phyloP scores from a whole-genome alignment of 2,329 filamentous ascomycete species.

The Cladophialophora chaetospira region DNA sequence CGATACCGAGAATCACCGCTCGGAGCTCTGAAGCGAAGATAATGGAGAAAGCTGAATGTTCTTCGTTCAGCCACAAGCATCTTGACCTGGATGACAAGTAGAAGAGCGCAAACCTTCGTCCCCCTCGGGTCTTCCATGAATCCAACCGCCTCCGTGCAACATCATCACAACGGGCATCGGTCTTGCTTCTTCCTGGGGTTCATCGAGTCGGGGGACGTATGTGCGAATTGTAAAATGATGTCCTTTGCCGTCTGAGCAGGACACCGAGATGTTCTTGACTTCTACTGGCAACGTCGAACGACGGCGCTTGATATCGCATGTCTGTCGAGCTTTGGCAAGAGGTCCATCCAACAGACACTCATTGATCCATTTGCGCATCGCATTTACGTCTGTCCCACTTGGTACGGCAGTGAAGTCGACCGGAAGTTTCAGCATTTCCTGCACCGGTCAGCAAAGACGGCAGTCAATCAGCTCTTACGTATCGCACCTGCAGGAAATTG shows the following conservation, averaged over 20 bases:
- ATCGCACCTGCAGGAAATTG: constrained; percentile 8
- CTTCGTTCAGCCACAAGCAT: background rate
- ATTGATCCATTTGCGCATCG: constrained; percentile 14
- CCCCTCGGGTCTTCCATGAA: constrained; percentile 13
- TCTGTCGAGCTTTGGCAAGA: background rate
- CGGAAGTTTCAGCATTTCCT: constrained; percentile 15
- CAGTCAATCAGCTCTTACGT: background rate
- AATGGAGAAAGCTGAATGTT: background rate
- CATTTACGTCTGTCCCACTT: constrained; percentile 6
- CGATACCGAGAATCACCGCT: constrained; percentile 62
- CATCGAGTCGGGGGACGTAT: background rate
- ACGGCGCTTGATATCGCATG: constrained; percentile 1
- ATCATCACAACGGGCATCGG: constrained; percentile 10
- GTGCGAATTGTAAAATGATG: background rate
- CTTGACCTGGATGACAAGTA: background rate
- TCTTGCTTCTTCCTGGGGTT: background rate
- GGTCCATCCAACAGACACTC: background rate
- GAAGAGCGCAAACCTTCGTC: constrained; percentile 9
- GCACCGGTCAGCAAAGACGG: background rate
- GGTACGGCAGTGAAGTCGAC: background rate
- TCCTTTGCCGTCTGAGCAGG: background rate
- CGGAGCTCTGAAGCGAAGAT: constrained; percentile 32
- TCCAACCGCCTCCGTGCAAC: constrained; percentile 21
- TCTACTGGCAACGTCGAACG: background rate
- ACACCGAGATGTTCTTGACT: constrained; percentile 3